These are phyloP conservation scores for Beauveria bassiana DNA, from an alignment of 2,329 filamentous ascomycete genomes.

Conservation along the genomic window DNA sequence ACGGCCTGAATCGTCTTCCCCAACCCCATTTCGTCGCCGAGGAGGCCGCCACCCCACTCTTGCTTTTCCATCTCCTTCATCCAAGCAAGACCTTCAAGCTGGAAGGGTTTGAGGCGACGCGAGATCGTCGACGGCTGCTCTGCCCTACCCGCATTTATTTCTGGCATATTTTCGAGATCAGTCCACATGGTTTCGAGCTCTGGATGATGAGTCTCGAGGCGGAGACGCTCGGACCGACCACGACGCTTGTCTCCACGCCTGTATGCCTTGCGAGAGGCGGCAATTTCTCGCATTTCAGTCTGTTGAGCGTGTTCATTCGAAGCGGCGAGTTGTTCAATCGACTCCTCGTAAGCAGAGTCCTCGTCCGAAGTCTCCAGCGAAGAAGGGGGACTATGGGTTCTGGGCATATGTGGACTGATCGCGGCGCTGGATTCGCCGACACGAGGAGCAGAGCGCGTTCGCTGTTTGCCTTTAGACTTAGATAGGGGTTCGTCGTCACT, in stretches of 20 bases:
- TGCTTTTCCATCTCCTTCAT: slow-evolving; percentile 85
- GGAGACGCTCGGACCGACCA: slow-evolving; percentile 45
- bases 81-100: slow-evolving; percentile 89
- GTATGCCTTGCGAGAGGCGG: slow-evolving; percentile 27
- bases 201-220: slow-evolving; percentile 70
- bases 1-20: slow-evolving; percentile 98
- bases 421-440: background rate
- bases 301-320: background rate
- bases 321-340: slow-evolving; percentile 18
- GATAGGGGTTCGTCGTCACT: slow-evolving; percentile 25
- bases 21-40: slow-evolving; percentile 98
- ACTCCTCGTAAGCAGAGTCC: background rate
- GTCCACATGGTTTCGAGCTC: slow-evolving; percentile 79
- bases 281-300: slow-evolving; percentile 15
- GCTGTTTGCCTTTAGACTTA: slow-evolving; percentile 15
- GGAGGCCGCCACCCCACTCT: slow-evolving; percentile 77
- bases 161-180: slow-evolving; percentile 58
- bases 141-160: slow-evolving; percentile 48
- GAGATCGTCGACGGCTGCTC: slow-evolving; percentile 61
- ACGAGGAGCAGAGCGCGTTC: background rate
- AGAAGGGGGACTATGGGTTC: background rate
- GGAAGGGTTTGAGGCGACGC: slow-evolving; percentile 83
- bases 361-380: background rate
- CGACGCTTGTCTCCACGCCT: slow-evolving; percentile 21
- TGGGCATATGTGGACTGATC: background rate